These are phyloP conservation scores for Hypsizygus ulmarius DNA, from an alignment of 1,284 basidiomycete genomes.

Conservation along the genomic window DNA sequence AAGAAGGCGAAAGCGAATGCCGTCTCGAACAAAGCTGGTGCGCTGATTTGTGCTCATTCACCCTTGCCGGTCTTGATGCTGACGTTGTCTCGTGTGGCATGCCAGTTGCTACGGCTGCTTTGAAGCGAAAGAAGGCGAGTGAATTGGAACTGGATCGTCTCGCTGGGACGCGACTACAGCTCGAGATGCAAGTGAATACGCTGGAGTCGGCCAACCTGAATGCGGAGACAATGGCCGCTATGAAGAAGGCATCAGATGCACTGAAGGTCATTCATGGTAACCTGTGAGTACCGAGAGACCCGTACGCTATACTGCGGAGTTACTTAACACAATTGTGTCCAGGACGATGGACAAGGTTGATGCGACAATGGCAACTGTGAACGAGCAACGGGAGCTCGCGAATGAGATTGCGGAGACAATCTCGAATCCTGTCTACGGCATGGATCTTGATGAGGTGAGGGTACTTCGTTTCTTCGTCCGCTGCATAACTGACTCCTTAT, in stretches of 20 bases:
- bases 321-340: background rate
- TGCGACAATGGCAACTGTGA: conserved; percentile 85
- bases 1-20: conserved; percentile 93
- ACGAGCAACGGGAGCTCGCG: conserved; percentile 92
- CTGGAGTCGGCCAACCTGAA: conserved; percentile 98
- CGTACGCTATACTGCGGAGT: background rate
- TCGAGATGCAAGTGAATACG: conserved; percentile 97
- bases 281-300: conserved; percentile 64
- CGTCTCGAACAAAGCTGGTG: conserved; percentile 91
- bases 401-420: conserved; percentile 97
- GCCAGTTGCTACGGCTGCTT: conserved; percentile 82
- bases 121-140: conserved; percentile 92
- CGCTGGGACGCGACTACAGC: conserved; percentile 85
- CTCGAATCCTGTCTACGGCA: conserved; percentile 71
- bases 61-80: conserved; percentile 4
- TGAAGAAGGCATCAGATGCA: conserved; percentile 95
- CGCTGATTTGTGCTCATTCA: conserved; percentile 29
- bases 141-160: conserved; percentile 89
- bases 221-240: conserved; percentile 95
- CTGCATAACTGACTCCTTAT: conserved; percentile 10
- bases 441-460: conserved; percentile 73
- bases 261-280: conserved; percentile 91
- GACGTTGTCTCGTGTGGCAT: conserved; percentile 4
- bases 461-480: conserved; percentile 9
- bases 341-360: conserved; percentile 94